phyloP scores from a whole-genome alignment of 176 grass and related monocot genomes.

The Chrysopogon serrulatus region DNA sequence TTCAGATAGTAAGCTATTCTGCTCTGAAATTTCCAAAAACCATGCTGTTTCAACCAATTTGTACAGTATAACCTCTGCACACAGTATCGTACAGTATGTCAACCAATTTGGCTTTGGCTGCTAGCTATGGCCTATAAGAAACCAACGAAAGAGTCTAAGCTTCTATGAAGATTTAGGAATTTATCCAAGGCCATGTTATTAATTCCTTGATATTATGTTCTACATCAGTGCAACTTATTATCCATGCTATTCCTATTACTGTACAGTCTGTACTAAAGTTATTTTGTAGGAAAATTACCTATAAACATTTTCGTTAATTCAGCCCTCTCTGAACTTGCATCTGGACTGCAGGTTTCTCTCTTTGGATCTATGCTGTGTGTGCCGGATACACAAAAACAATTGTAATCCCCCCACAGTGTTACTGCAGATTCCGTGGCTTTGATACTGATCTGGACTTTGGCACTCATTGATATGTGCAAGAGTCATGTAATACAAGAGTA shows the following conservation, averaged over 20 bases:
- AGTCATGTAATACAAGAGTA: no score
- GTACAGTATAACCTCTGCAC: no score
- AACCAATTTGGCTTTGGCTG: background rate
- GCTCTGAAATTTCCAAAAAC: background rate
- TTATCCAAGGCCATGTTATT: background rate
- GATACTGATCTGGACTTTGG: no score
- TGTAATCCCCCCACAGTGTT: no score
- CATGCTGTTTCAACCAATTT: no score
- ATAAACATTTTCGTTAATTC: slow-evolving; percentile 22
- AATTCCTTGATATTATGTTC: background rate
- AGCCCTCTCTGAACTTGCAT: background rate
- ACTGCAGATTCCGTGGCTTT: no score
- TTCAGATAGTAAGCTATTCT: background rate
- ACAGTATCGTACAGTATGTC: background rate
- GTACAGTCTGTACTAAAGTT: background rate
- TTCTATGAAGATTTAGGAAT: background rate
- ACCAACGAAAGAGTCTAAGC: background rate
- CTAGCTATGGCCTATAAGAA: background rate
- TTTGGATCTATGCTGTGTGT: no score
- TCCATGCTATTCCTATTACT: background rate
- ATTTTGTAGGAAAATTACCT: slow-evolving; percentile 24
- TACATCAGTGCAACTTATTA: background rate
- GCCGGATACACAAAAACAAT: no score
- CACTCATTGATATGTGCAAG: no score
- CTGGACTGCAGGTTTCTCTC: no score